Percentiles rank a stretch among this genome's conserved stretches.
phyloP scores from a whole-genome alignment of 805 yeast genomes.

The Metschnikowia matae region DNA sequence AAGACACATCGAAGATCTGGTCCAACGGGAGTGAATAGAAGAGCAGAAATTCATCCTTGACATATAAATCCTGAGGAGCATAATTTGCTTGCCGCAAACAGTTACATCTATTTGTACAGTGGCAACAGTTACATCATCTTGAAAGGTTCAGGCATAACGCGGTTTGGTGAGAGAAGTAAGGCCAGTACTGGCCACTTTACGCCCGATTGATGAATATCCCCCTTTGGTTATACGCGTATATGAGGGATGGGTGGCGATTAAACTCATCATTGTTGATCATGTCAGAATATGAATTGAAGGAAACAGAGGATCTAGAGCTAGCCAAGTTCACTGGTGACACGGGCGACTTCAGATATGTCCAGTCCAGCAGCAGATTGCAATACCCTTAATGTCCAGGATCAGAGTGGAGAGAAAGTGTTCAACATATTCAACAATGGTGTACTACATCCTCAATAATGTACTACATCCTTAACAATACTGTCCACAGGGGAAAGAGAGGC shows the following conservation, averaged over 20 bases:
- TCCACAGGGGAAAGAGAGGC: neutral
- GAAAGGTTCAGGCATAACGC: neutral
- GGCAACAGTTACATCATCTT: too few relatives aligned
- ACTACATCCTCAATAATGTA: too few relatives aligned
- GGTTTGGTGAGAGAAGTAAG: neutral
- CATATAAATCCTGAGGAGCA: constrained; percentile 50
- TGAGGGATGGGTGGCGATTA: too few relatives aligned
- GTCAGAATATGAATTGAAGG: too few relatives aligned
- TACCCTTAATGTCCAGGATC: constrained; percentile 6
- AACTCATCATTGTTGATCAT: too few relatives aligned
- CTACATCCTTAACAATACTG: neutral
- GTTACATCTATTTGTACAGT: constrained; percentile 1
- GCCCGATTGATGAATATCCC: too few relatives aligned
- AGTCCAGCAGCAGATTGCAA: constrained; percentile 10
- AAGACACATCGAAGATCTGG: constrained; percentile 46
- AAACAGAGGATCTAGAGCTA: too few relatives aligned
- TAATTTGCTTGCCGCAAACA: constrained; percentile 31
- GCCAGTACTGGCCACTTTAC: neutral
- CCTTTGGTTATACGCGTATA: too few relatives aligned
- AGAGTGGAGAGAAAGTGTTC: constrained; percentile 2
- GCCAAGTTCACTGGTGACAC: too few relatives aligned
- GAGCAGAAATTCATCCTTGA: constrained; percentile 57
- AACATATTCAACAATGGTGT: too few relatives aligned
- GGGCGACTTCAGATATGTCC: neutral
- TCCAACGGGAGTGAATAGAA: constrained; percentile 60